Evolutionary conservation across 257 asterid species (phyloP), one percentile per base, ranked within the genome.

Genomic region (Gentiana straminea): DNA sequence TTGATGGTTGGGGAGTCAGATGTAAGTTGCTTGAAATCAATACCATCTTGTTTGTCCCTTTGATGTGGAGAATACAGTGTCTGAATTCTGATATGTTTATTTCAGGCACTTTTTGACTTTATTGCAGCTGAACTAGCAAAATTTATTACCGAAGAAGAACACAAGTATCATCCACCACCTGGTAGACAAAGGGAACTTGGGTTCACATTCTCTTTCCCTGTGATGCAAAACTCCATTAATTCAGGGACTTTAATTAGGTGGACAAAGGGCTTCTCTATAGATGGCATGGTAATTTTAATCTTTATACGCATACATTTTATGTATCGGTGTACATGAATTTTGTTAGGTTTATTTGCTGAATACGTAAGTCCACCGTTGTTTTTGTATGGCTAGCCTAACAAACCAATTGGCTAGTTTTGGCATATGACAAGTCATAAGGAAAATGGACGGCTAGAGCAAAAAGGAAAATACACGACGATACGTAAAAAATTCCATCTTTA

Each of bases 191-290:
- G 72, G 69, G 88, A 74, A 39, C 84, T 89, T 33, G 97, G 97
- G 62, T 86, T 89, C 82, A 89, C 97, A 57, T 86, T 89, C 62
- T 86, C 95, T 2, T 89, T 83, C 70, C 97, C 97, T 2, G 79
- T 89, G 69, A 86, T 69, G 64, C 95, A 86, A 62, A 73, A 70
- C 47, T 83, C 97, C 35, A 57, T 77, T 32, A 71, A 80, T 1
- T 81, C 95, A 32, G 97, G 97, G 68, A 72, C 73, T 61, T 70
- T 89, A 55, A 78, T 86, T 47, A 81, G 81, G 68, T 86, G 89
- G 95, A 83, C 97, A 0, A 84, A 89, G 70, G 95, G 89, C 55
- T 89, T 89, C 57, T 70, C 82, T 5, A 77, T 89, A 41, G 70
- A 72, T 47, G 93, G 86, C 70, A 73, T 45, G 94, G 97, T 89